Percentiles rank a stretch among this genome's conserved stretches.
phyloP scores from a whole-genome alignment of 208 protist species.

The Histomonas meleagridis region DNA sequence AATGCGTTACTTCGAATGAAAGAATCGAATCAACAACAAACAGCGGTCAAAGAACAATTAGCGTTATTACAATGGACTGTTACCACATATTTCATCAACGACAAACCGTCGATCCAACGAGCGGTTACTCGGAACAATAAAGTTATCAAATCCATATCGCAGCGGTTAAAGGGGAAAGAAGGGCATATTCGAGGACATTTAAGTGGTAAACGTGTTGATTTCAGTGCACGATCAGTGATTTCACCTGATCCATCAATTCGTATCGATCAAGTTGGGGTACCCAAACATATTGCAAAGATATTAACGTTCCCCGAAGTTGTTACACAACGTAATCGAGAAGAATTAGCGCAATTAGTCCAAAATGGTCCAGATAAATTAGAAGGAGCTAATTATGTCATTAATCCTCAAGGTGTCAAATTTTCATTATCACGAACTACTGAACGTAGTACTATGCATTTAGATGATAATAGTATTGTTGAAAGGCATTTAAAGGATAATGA shows the following conservation, averaged over 20 bases:
- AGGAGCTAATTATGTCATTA: conserved; percentile 70
- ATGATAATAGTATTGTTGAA: conserved; percentile 74
- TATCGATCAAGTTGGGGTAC: conserved; percentile 91
- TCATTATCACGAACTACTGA: conserved; percentile 71
- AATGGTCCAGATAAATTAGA: conserved; percentile 77
- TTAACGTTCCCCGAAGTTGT: conserved; percentile 96
- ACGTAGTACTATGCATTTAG: conserved; percentile 67
- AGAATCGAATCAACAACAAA: conserved; percentile 63
- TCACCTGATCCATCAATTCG: conserved; percentile 86
- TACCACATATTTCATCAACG: conserved; percentile 89
- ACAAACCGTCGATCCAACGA: conserved; percentile 73
- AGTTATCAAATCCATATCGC: conserved; percentile 86
- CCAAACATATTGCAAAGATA: conserved; percentile 83
- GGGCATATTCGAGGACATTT: conserved; percentile 90
- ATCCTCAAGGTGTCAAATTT: conserved; percentile 61
- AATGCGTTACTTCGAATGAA: conserved; percentile 68
- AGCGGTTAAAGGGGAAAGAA: conserved; percentile 96
- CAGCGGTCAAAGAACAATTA: conserved; percentile 66
- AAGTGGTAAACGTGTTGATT: conserved; percentile 99
- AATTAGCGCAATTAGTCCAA: conserved; percentile 67
- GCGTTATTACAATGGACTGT: conserved; percentile 84
- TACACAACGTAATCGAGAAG: conserved; percentile 86
- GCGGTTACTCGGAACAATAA: conserved; percentile 62
- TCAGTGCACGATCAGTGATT: conserved; percentile 97
- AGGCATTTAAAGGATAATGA: conserved; percentile 92